Percentiles rank a stretch among this genome's conserved stretches.
phyloP scores from a whole-genome alignment of 495 filamentous ascomycete species.

The Penicillium subrubescens region DNA sequence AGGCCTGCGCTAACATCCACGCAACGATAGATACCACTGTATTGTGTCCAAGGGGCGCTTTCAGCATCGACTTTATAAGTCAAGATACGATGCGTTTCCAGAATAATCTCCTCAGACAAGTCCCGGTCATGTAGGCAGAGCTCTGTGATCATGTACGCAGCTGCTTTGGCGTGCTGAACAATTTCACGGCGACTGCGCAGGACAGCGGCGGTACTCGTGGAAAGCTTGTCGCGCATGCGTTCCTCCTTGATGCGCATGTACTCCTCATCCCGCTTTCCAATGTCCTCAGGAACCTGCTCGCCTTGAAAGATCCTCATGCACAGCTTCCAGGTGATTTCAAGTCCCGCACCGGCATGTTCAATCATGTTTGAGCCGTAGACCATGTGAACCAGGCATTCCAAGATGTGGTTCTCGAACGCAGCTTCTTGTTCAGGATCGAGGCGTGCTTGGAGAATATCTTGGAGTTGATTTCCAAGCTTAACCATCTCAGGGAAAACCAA shows the following conservation, averaged over 20 bases:
- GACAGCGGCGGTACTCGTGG: constrained; percentile 8
- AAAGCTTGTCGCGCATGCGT: not conserved
- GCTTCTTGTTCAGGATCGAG: no score
- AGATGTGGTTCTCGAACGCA: no score
- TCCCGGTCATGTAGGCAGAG: constrained; percentile 18
- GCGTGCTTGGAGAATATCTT: no score
- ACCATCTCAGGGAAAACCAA: no score
- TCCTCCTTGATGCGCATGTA: not conserved
- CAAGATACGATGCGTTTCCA: constrained; percentile 35
- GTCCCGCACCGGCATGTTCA: not conserved
- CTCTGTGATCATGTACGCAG: constrained; percentile 25
- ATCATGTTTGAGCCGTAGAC: constrained; percentile 9
- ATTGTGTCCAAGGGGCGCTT: not conserved
- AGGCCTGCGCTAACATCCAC: not conserved
- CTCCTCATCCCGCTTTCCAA: not conserved
- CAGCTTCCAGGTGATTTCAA: not conserved
- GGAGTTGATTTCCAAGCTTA: no score
- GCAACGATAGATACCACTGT: not conserved
- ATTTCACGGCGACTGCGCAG: constrained; percentile 29
- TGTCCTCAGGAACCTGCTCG: not conserved
- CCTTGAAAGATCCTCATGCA: constrained; percentile 8
- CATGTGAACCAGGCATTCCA: no score
- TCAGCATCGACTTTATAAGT: constrained; percentile 1
- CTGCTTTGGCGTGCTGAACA: constrained; percentile 38
- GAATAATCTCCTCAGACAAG: constrained; percentile 33